Percentiles rank a stretch among this genome's conserved stretches.
phyloP scores from a whole-genome alignment of 2,329 filamentous ascomycete species.

The Orbilia ellipsospora region DNA sequence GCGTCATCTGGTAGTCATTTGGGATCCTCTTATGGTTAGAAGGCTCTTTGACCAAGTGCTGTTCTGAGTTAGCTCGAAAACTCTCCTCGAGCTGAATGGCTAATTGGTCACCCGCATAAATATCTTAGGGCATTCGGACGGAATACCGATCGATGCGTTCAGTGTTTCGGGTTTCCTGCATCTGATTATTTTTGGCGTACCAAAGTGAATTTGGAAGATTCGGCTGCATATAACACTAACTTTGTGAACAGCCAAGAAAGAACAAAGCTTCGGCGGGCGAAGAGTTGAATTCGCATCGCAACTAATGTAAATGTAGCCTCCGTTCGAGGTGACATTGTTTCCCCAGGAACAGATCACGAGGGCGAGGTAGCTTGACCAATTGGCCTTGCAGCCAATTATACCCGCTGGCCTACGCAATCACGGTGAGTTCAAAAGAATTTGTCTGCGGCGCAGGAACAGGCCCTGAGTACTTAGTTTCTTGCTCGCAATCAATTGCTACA shows the following conservation, averaged over 20 bases:
- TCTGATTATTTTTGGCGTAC: slow-evolving; percentile 48
- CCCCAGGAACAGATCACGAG: not conserved
- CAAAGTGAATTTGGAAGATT: slow-evolving; percentile 30
- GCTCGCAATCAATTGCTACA: not conserved
- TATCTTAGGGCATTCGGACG: slow-evolving; percentile 9
- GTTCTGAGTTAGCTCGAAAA: slow-evolving; percentile 21
- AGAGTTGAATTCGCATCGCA: too few relatives aligned
- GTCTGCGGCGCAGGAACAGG: not conserved
- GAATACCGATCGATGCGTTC: slow-evolving; percentile 46
- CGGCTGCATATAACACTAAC: not conserved
- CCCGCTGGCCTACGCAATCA: slow-evolving; percentile 5
- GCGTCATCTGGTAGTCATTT: slow-evolving; percentile 52
- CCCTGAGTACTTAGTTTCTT: not conserved
- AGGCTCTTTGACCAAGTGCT: slow-evolving; percentile 37
- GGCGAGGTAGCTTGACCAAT: not conserved
- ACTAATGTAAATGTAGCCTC: not conserved
- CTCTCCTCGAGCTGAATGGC: not conserved
- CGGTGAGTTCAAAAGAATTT: not conserved
- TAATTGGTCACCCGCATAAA: slow-evolving; percentile 33
- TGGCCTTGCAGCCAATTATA: not conserved
- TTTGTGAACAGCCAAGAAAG: too few relatives aligned
- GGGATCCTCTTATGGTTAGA: slow-evolving; percentile 17
- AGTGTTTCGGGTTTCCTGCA: slow-evolving; percentile 47
- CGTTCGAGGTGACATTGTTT: not conserved
- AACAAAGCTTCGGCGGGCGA: too few relatives aligned